Percentiles rank a stretch among this genome's conserved stretches.
These are phyloP conservation scores for Chlorophyllum brunneum DNA, from an alignment of 768 basidiomycete genomes.

Conservation along the genomic window DNA sequence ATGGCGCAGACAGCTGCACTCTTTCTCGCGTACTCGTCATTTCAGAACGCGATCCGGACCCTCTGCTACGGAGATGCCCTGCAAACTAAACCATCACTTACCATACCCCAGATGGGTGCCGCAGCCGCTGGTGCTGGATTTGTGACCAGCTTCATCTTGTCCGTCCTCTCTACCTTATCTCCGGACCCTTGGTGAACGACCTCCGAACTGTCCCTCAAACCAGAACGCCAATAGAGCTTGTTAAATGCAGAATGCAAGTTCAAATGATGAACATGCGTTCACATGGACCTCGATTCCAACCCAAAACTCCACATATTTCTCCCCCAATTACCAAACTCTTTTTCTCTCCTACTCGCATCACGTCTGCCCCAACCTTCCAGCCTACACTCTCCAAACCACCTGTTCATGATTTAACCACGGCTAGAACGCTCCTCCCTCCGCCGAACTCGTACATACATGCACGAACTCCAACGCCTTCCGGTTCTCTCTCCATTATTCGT, in stretches of 20 bases:
- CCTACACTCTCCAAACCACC: background rate
- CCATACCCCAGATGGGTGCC: conserved; percentile 66
- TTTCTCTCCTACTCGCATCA: background rate
- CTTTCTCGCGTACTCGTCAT: conserved; percentile 82
- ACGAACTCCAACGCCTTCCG: conserved; percentile 42
- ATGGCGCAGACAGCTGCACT: conserved; percentile 92
- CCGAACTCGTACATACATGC: conserved; percentile 12
- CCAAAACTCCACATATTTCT: conserved; percentile 81
- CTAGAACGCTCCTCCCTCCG: conserved; percentile 10
- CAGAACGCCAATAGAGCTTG: conserved; percentile 34
- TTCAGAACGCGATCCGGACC: conserved; percentile 58
- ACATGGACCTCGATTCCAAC: conserved; percentile 5
- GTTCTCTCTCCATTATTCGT: conserved; percentile 62
- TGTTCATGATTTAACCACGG: background rate
- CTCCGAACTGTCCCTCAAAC: background rate
- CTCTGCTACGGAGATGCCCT: conserved; percentile 29
- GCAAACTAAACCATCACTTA: conserved; percentile 36
- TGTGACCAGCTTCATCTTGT: conserved; percentile 86
- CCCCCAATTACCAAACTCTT: background rate
- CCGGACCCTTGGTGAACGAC: background rate
- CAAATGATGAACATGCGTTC: conserved; percentile 21
- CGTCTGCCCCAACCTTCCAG: background rate
- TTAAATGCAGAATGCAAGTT: conserved; percentile 37
- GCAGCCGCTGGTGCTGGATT: conserved; percentile 89
- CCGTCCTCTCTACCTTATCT: conserved; percentile 25